A percentile compares a stretch with the other conserved stretches of the same genome.
Conservation (phyloP, 768 basidiomycete species). For the Tricholoma sp. region DNA sequence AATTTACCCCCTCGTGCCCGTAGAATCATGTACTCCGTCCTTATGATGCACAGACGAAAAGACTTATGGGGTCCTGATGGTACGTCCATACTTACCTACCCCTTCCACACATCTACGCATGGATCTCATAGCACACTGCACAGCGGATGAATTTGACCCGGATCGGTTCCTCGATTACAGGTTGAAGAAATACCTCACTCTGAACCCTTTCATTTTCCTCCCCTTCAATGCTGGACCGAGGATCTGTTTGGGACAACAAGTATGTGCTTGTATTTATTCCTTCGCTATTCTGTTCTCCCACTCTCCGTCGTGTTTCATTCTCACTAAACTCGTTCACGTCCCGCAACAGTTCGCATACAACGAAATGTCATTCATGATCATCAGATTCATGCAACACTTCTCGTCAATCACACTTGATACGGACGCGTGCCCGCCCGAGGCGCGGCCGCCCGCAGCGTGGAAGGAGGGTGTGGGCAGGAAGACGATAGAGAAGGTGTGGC, state of each 20-base stretch:
- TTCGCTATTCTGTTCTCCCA: not conserved
- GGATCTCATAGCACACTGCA: not conserved
- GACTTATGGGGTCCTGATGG: constrained; percentile 74
- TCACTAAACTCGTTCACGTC: too few relatives aligned
- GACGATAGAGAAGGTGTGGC: constrained; percentile 43
- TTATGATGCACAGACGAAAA: constrained; percentile 60
- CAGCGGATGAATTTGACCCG: constrained; percentile 65
- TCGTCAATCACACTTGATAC: constrained; percentile 40
- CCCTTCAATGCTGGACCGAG: constrained; percentile 60
- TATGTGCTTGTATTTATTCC: constrained; percentile 11
- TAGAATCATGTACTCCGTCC: constrained; percentile 49
- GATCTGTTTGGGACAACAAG: constrained; percentile 60
- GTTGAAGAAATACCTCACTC: constrained; percentile 53
- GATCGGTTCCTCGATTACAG: constrained; percentile 67
- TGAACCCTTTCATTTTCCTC: constrained; percentile 67
- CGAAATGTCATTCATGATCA: constrained; percentile 59
- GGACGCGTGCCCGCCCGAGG: constrained; percentile 40
- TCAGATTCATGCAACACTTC: constrained; percentile 60
- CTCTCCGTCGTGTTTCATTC: not conserved
- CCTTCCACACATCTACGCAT: too few relatives aligned
- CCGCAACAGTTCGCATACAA: constrained; percentile 46
- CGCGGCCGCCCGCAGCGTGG: constrained; percentile 45
- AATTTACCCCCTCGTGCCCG: not conserved
- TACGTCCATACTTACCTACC: constrained; percentile 16
- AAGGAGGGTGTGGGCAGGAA: constrained; percentile 39